Base-by-base conservation (phyloP, 2,329 filamentous ascomycete genomes). In the Massarina eburnea region DNA sequence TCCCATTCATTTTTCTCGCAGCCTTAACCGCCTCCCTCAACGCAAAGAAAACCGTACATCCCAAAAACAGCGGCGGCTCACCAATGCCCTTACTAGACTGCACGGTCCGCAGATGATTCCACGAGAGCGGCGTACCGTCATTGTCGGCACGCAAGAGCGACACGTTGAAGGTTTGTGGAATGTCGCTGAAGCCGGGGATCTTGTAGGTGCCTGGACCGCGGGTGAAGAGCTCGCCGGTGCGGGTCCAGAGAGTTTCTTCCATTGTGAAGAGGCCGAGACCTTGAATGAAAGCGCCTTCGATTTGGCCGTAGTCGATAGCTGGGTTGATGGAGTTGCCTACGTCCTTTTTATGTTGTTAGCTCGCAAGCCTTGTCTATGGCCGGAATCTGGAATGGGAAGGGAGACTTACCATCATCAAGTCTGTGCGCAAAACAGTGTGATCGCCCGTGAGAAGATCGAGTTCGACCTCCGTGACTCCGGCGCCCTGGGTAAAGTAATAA, bases 401-500 rank as follows among this genome's bases (percentile, higher is more conserved):
- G n/a, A 8, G 10, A 24, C 54, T 44, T 56, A 64, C 66, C 92
- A 97, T 97, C 73, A 95, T 94, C 68, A 99, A 82, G 64, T 99
- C 92, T 1, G 90, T 87, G 15, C 91, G 83, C 8, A 90, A 71
- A 47, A 89, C 91, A 0, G 92, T 96, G 87, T 89, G 96, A 48
- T 92, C 88, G 27, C 92, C 92, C 0, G 92, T 97, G 17, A 99
- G 75, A 0, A 89, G 88, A 69, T 99, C 94, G 35, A 97, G 76
- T 70, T 96, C 89, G 3, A 96, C 90, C 71, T 96, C 92, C 2
- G 90, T 85, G 0, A 87, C 86, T 0, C 91, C 83, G 3, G 96
- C 91, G 42, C 92, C 92, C 71, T 70, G 66, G 0, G 94, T 97
- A 74, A 96, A 97, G 77, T 99, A 99, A 75, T 92, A 97, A 77